phyloP scores from a whole-genome alignment of 1,284 basidiomycete genomes.

The Cryptococcus wingfieldii region DNA sequence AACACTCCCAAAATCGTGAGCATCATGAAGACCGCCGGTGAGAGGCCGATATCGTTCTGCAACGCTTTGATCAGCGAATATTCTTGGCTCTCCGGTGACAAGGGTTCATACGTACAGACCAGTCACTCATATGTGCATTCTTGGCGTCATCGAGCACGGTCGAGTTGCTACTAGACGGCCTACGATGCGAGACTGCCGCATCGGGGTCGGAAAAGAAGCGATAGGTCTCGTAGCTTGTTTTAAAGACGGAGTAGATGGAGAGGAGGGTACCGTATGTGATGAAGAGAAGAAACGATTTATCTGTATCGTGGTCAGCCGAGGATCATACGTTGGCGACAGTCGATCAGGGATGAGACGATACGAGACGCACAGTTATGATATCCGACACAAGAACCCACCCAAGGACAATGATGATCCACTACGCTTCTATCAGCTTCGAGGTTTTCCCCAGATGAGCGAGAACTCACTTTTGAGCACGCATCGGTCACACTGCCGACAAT shows the following conservation, averaged over 20 bases:
- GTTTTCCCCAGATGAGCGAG: not conserved
- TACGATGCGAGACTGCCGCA: not conserved
- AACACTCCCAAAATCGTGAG: constrained; percentile 61
- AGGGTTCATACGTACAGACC: constrained; percentile 2
- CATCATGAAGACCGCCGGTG: constrained; percentile 65
- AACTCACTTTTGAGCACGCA: constrained; percentile 82
- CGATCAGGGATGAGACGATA: not conserved
- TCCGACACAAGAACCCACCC: constrained; percentile 79
- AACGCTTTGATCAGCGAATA: constrained; percentile 5
- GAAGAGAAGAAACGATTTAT: constrained; percentile 81
- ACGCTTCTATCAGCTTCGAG: not conserved
- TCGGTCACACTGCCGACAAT: constrained; percentile 69
- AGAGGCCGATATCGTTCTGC: constrained; percentile 54
- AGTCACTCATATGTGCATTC: not conserved
- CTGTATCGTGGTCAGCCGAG: constrained; percentile 9
- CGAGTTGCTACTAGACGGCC: no score
- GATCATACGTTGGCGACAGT: not conserved
- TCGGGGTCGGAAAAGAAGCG: constrained; percentile 57
- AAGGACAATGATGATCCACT: constrained; percentile 79
- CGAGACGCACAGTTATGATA: constrained; percentile 60
- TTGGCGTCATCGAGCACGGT: not conserved
- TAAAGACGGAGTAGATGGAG: constrained; percentile 58
- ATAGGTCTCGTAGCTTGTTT: constrained; percentile 60
- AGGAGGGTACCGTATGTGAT: constrained; percentile 64
- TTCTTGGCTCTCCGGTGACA: not conserved